Evolutionary conservation across 2,329 filamentous ascomycete genomes (phyloP).

Genomic region (Huntiella savannae): DNA sequence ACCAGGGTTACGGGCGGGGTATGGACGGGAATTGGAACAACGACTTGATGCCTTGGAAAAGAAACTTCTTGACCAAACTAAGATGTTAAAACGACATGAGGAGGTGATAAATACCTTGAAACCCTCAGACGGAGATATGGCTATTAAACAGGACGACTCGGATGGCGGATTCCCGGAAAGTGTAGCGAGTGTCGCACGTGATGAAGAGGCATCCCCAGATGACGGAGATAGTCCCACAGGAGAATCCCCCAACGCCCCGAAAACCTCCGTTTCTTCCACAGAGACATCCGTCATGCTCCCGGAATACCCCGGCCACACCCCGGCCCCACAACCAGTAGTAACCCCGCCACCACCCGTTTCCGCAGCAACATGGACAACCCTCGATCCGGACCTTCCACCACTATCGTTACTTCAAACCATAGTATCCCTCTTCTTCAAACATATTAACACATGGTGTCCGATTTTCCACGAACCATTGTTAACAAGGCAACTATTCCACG

Average conservation of each 20-base stretch:
- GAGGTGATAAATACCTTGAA: background rate
- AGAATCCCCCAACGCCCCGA: background rate
- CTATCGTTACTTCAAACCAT: constrained; percentile 56
- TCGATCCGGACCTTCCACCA: constrained; percentile 50
- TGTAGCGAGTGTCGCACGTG: background rate
- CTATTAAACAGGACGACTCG: too few relatives aligned
- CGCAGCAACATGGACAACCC: background rate
- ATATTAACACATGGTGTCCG: constrained; percentile 71
- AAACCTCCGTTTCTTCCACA: background rate
- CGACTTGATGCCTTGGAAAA: constrained; percentile 51
- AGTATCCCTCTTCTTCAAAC: constrained; percentile 60
- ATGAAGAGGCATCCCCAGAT: background rate
- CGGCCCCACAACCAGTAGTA: background rate
- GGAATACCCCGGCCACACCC: constrained; percentile 8
- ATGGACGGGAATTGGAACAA: constrained; percentile 55
- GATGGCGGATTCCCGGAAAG: background rate
- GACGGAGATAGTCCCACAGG: background rate
- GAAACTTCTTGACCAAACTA: constrained; percentile 44
- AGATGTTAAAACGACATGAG: constrained; percentile 43
- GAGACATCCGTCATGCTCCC: background rate
- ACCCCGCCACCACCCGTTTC: background rate
- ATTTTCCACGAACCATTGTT: constrained; percentile 71
- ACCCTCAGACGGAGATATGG: too few relatives aligned
- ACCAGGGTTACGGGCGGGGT: constrained; percentile 45
- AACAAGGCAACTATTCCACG: constrained; percentile 60